Evolutionary conservation across 148 eudicot species (phyloP).

Genomic region (Silene conica): DNA sequence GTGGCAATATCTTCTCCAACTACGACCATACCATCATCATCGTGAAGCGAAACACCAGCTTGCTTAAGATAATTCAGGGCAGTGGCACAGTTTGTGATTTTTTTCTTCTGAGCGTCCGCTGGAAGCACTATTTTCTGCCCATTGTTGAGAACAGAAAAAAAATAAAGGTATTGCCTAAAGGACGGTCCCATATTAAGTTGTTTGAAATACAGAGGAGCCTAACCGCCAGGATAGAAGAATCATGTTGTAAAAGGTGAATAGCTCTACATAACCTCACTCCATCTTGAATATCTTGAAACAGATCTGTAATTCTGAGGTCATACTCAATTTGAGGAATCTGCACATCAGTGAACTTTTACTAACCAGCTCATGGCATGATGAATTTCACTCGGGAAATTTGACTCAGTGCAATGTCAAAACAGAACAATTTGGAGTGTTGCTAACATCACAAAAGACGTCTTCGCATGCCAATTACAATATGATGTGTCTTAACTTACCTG

Average conservation of each 20-base stretch:
- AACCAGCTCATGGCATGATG: constrained; percentile 7
- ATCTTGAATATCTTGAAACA: constrained; percentile 78
- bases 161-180: neutral
- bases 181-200: neutral
- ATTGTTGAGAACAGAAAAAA: constrained; percentile 13
- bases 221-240: constrained; percentile 73
- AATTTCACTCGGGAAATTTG: neutral
- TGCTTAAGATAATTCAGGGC: constrained; percentile 67
- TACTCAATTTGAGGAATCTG: constrained; percentile 81
- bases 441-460: neutral
- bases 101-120: constrained; percentile 74
- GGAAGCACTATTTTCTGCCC: constrained; percentile 83
- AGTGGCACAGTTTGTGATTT: constrained; percentile 59
- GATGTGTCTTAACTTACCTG: constrained; percentile 46
- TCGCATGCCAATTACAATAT: neutral
- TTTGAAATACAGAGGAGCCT: constrained; percentile 16
- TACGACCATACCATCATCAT: constrained; percentile 68
- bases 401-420: neutral
- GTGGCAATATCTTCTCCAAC: constrained; percentile 64
- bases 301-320: constrained; percentile 60
- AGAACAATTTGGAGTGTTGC: neutral
- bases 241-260: constrained; percentile 72
- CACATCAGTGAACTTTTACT: constrained; percentile 20
- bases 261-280: constrained; percentile 89
- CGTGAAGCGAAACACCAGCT: constrained; percentile 57